These are phyloP conservation scores for Hypomontagnella monticulosa DNA, from an alignment of 495 filamentous ascomycete species.

Conservation along the genomic window DNA sequence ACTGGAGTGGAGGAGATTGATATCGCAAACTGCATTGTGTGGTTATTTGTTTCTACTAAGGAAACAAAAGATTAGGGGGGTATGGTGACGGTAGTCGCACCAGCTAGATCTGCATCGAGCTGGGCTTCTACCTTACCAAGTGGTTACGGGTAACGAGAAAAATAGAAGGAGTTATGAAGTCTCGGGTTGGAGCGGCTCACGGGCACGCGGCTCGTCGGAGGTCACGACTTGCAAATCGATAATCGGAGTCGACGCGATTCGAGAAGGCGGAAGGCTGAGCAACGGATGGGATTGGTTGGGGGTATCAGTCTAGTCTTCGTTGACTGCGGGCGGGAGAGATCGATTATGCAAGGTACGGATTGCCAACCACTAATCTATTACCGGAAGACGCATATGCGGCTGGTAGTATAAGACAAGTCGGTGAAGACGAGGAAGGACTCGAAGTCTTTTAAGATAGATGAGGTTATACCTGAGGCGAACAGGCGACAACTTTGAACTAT, in stretches of 20 bases:
- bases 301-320: not conserved
- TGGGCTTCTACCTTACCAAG: slow-evolving; percentile 48
- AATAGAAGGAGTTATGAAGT: slow-evolving; percentile 7
- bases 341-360: slow-evolving; percentile 48
- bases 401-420: slow-evolving; percentile 14
- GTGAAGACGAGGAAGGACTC: not conserved
- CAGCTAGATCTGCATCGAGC: slow-evolving; percentile 48
- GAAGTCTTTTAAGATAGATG: slow-evolving; percentile 18
- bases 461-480: slow-evolving; percentile 36
- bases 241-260: slow-evolving; percentile 30
- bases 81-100: slow-evolving; percentile 51
- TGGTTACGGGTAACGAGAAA: slow-evolving; percentile 30
- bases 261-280: not conserved
- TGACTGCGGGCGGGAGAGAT: slow-evolving; percentile 10
- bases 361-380: slow-evolving; percentile 41
- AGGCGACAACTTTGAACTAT: slow-evolving; percentile 19
- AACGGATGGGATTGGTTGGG: slow-evolving; percentile 37
- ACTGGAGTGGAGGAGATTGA: slow-evolving; percentile 58
- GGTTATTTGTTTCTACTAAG: slow-evolving; percentile 49
- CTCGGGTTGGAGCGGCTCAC: slow-evolving; percentile 21
- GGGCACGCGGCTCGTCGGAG: not conserved
- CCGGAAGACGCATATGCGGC: slow-evolving; percentile 31
- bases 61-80: slow-evolving; percentile 42
- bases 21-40: slow-evolving; percentile 64
- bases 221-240: slow-evolving; percentile 14